Conservation (phyloP, 2,329 filamentous ascomycete species). For the Fusarium bulbicola region DNA sequence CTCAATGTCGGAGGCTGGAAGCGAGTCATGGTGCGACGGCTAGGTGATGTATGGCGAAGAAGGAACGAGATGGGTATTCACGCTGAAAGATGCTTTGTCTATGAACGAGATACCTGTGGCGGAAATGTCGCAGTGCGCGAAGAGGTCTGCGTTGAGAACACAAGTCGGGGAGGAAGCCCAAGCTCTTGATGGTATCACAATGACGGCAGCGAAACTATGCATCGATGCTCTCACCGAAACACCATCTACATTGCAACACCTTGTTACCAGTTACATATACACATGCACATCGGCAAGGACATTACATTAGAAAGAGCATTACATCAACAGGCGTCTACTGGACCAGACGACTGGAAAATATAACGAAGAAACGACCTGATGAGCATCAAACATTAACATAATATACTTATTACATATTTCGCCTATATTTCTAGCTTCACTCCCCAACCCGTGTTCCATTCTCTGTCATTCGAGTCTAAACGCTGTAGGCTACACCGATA, state of each 20-base stretch:
- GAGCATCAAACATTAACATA: background rate
- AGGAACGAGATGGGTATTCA: conserved; percentile 54
- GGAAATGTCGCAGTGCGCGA: conserved; percentile 40
- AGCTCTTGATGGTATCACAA: conserved; percentile 20
- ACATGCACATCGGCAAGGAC: background rate
- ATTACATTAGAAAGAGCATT: background rate
- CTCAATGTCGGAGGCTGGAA: conserved; percentile 61
- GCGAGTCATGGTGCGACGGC: conserved; percentile 54
- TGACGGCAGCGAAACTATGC: background rate
- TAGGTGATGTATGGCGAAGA: conserved; percentile 52
- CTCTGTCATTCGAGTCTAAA: background rate
- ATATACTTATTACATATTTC: background rate
- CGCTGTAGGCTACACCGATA: background rate
- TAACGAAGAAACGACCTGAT: conserved; percentile 24
- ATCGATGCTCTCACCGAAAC: background rate
- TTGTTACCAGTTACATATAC: background rate
- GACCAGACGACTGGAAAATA: background rate
- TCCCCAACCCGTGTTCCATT: background rate
- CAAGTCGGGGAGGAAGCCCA: conserved; percentile 39
- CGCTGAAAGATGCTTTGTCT: conserved; percentile 58
- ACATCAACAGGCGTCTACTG: background rate
- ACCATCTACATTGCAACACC: background rate
- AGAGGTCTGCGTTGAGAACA: conserved; percentile 41
- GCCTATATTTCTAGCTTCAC: background rate
- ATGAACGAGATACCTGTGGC: conserved; percentile 44